Conservation (phyloP, 805 yeast species). For the Kodamaea lidongshanica region DNA sequence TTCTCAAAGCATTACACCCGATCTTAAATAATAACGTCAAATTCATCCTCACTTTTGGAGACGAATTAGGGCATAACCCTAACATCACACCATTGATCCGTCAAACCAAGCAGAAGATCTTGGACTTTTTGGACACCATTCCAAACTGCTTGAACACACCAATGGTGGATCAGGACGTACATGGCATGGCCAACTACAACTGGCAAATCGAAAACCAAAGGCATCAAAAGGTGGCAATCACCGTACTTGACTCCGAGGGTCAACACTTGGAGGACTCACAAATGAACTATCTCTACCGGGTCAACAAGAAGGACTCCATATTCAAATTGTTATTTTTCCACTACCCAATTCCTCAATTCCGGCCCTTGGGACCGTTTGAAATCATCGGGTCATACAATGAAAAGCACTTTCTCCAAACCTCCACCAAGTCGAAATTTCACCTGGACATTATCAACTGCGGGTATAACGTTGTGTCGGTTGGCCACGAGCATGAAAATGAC, state of each 20-base stretch:
- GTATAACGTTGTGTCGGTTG: constrained; percentile 34
- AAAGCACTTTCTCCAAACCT: constrained; percentile 28
- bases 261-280: constrained; percentile 27
- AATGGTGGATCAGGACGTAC: constrained; percentile 14
- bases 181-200: constrained; percentile 36
- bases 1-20: constrained; percentile 29
- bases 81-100: neutral
- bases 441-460: constrained; percentile 31
- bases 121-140: constrained; percentile 26
- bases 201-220: constrained; percentile 17
- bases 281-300: constrained; percentile 28
- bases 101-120: constrained; percentile 13
- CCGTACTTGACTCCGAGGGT: constrained; percentile 30
- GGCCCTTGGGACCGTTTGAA: constrained; percentile 34
- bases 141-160: constrained; percentile 32
- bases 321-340: constrained; percentile 34
- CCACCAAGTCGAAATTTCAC: constrained; percentile 23
- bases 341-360: constrained; percentile 37
- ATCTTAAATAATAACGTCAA: constrained; percentile 25
- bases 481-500: constrained; percentile 41
- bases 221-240: constrained; percentile 18
- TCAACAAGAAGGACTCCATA: constrained; percentile 8
- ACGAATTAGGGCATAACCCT: constrained; percentile 8
- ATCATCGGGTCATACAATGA: constrained; percentile 35
- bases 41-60: constrained; percentile 36